Evolutionary conservation across 1,284 basidiomycete species (phyloP).

Genomic region (Anthracocystis setariae): DNA sequence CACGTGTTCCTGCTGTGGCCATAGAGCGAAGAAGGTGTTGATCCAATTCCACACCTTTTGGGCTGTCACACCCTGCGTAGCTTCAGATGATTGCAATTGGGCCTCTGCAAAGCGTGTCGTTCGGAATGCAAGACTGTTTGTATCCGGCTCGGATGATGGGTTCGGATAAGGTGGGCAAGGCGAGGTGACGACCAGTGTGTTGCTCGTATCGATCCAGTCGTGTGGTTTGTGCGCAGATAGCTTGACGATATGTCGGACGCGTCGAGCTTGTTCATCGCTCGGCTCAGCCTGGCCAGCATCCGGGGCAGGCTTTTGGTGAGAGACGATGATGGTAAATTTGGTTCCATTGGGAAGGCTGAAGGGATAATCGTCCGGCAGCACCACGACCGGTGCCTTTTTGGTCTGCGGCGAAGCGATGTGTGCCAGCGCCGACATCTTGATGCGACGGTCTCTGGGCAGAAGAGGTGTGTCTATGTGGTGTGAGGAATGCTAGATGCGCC

Average conservation of each 20-base stretch:
- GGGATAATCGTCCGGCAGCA: conserved; percentile 22
- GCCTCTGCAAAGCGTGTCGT: conserved; percentile 36
- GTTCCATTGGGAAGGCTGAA: conserved; percentile 37
- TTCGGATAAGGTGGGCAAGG: conserved; percentile 42
- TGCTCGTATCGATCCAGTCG: conserved; percentile 31
- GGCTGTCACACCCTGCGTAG: background rate
- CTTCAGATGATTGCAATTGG: background rate
- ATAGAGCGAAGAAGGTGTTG: conserved; percentile 51
- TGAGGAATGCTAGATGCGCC: background rate
- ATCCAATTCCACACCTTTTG: conserved; percentile 46
- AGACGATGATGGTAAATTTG: conserved; percentile 41
- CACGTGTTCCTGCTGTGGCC: conserved; percentile 54
- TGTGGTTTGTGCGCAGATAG: conserved; percentile 24
- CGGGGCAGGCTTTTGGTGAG: conserved; percentile 18
- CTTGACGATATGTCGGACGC: conserved; percentile 23
- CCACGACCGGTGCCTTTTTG: conserved; percentile 29
- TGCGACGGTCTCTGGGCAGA: background rate
- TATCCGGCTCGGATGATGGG: conserved; percentile 57
- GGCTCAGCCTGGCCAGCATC: background rate
- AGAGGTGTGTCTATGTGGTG: background rate
- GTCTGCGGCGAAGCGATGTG: conserved; percentile 40
- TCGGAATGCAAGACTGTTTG: conserved; percentile 52
- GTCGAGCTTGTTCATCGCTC: conserved; percentile 7
- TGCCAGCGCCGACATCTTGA: conserved; percentile 38
- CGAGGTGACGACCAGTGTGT: conserved; percentile 31